Conservation (phyloP, 345 rosid genomes). For the Raphanus raphanistrum region DNA sequence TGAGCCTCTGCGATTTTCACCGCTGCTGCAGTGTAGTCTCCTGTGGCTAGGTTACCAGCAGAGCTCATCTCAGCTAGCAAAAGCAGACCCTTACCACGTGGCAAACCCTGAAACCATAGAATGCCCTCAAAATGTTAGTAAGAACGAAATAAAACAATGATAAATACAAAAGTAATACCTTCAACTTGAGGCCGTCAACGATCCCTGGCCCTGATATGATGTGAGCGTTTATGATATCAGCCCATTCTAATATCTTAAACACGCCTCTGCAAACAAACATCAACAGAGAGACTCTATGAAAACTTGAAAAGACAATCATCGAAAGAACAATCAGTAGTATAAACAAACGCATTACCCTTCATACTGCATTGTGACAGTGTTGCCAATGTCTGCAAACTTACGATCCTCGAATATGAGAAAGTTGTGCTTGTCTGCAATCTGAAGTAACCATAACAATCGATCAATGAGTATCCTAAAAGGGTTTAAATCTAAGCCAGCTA, state of each 20-base stretch:
- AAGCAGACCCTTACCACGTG: conserved; percentile 82
- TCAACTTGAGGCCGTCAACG: conserved; percentile 86
- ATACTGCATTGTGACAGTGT: conserved; percentile 97
- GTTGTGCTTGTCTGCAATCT: conserved; percentile 90
- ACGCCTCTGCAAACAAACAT: conserved; percentile 59
- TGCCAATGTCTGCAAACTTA: conserved; percentile 97
- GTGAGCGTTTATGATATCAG: conserved; percentile 90
- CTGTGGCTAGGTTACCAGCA: conserved; percentile 92
- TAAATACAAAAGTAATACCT: conserved; percentile 46
- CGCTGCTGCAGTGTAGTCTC: conserved; percentile 93
- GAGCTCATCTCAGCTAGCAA: conserved; percentile 99
- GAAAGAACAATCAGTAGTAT: neutral
- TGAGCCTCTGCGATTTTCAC: conserved; percentile 90
- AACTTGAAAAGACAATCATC: neutral
- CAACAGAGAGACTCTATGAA: neutral
- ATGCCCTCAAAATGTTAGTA: neutral
- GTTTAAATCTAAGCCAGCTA: neutral
- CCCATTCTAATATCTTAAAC: conserved; percentile 86
- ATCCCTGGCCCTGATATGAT: conserved; percentile 95
- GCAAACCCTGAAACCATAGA: conserved; percentile 69
- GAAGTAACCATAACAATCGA: neutral
- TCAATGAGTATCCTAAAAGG: neutral
- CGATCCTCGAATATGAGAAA: conserved; percentile 96
- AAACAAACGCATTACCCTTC: conserved; percentile 58
- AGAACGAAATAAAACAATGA: neutral